Percentiles rank a stretch among this genome's conserved stretches.
Conservation (phyloP, 1,139 yeast species). For the Magnusiomyces tetraspermus region DNA sequence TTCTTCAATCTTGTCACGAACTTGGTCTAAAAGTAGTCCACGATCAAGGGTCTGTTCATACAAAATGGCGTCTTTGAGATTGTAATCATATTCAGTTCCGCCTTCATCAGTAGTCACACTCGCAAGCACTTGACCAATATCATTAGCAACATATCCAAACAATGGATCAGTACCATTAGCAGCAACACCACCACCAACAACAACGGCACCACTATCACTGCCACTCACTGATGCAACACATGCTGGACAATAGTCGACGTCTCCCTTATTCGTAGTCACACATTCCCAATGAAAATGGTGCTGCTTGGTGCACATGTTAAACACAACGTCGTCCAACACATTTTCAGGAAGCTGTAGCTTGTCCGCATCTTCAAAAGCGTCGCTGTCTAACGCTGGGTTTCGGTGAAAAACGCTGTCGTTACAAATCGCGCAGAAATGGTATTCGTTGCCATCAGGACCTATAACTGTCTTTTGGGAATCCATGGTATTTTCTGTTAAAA, state of each 20-base stretch:
- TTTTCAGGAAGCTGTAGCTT: not conserved
- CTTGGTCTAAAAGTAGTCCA: conserved; percentile 13
- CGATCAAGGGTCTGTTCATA: conserved; percentile 15
- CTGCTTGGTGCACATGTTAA: conserved; percentile 11
- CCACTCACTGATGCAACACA: conserved; percentile 8
- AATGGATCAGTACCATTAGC: too few relatives aligned
- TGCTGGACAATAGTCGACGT: conserved; percentile 17
- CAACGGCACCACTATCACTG: not conserved
- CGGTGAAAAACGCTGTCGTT: not conserved
- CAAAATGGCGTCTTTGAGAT: conserved; percentile 15
- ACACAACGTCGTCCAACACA: not conserved
- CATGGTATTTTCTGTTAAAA: too few relatives aligned
- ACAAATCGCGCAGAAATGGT: not conserved
- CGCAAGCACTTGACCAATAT: conserved; percentile 15
- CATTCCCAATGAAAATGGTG: conserved; percentile 23
- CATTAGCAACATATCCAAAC: conserved; percentile 8
- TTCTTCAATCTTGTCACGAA: not conserved
- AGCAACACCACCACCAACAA: not conserved
- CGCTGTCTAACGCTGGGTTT: conserved; percentile 1
- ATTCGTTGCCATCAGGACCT: not conserved
- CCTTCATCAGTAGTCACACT: conserved; percentile 17
- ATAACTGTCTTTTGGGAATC: too few relatives aligned
- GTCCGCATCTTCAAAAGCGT: not conserved
- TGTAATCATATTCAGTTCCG: conserved; percentile 17
- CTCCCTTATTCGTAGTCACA: conserved; percentile 14